These are phyloP conservation scores for Fagus crenata DNA, from an alignment of 306 rosid species.

Conservation along the genomic window DNA sequence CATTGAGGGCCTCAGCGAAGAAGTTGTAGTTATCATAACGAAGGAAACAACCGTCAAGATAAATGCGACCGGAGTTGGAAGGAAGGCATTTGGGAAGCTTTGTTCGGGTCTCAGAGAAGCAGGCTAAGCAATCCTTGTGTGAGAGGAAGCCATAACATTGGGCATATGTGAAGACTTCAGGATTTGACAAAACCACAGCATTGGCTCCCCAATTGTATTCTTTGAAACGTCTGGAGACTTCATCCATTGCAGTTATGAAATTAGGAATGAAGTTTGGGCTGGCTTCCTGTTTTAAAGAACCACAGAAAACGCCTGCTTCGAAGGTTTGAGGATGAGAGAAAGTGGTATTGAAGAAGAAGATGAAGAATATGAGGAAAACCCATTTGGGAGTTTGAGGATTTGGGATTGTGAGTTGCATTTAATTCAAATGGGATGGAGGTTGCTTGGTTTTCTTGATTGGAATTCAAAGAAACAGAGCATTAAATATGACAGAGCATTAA, in stretches of 20 bases:
- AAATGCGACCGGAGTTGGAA: slow-evolving; percentile 35
- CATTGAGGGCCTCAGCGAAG: slow-evolving; percentile 26
- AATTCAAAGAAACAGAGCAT: slow-evolving; percentile 1
- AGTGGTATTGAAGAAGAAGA: slow-evolving; percentile 13
- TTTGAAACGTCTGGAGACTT: slow-evolving; percentile 27
- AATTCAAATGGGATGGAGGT: not conserved
- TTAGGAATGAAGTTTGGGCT: slow-evolving; percentile 1
- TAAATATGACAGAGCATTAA: not conserved
- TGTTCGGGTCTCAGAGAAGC: slow-evolving; percentile 30
- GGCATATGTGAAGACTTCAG: slow-evolving; percentile 38
- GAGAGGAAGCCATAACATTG: slow-evolving; percentile 44
- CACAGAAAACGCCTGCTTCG: slow-evolving; percentile 36
- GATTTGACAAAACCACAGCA: not conserved
- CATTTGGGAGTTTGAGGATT: not conserved
- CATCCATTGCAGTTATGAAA: slow-evolving; percentile 30
- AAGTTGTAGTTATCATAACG: slow-evolving; percentile 49
- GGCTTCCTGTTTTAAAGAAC: not conserved
- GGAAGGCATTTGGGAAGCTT: slow-evolving; percentile 46
- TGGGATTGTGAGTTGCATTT: slow-evolving; percentile 29
- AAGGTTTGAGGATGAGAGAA: not conserved
- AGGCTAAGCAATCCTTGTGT: slow-evolving; percentile 30
- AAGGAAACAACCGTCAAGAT: slow-evolving; percentile 53
- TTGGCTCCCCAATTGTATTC: slow-evolving; percentile 29
- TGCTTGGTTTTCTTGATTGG: not conserved
- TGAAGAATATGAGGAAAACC: slow-evolving; percentile 5